Conservation (phyloP, 257 asterid genomes). For the Scutellaria barbata region DNA sequence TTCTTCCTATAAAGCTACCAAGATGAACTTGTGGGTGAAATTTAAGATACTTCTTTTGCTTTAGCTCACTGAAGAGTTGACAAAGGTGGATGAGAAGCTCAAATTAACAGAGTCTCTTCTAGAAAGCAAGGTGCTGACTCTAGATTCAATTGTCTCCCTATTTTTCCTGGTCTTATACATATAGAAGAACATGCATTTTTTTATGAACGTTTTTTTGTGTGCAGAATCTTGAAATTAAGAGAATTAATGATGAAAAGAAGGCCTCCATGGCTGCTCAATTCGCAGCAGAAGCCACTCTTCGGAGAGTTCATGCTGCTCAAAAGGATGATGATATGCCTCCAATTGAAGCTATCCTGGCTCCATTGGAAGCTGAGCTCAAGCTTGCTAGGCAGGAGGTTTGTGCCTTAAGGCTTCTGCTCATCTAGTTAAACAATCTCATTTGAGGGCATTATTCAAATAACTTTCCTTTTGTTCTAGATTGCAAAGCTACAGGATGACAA, state of each 20-base stretch:
- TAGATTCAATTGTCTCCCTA: slow-evolving; percentile 20
- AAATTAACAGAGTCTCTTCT: slow-evolving; percentile 86
- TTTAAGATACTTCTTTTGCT: slow-evolving; percentile 35
- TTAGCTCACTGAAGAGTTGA: slow-evolving; percentile 83
- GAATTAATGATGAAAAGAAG: slow-evolving; percentile 94
- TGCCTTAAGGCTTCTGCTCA: slow-evolving; percentile 29
- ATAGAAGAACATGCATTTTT: neutral
- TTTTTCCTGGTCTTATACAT: slow-evolving; percentile 20
- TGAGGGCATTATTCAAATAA: slow-evolving; percentile 31
- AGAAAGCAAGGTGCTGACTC: slow-evolving; percentile 76
- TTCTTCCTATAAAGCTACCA: slow-evolving; percentile 14
- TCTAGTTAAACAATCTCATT: slow-evolving; percentile 23
- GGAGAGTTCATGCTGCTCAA: slow-evolving; percentile 96
- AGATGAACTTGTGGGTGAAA: slow-evolving; percentile 29
- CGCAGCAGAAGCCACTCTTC: slow-evolving; percentile 99
- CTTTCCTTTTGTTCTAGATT: slow-evolving; percentile 57
- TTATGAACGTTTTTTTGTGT: slow-evolving; percentile 1
- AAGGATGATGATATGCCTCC: slow-evolving; percentile 99
- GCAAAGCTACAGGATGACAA: slow-evolving; percentile 96
- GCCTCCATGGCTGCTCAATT: slow-evolving; percentile 98
- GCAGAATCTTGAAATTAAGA: slow-evolving; percentile 98
- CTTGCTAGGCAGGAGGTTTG: slow-evolving; percentile 95
- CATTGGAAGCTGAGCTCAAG: slow-evolving; percentile 96
- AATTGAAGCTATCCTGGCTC: slow-evolving; percentile 96
- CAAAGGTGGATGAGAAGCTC: slow-evolving; percentile 86